Percentiles rank a stretch among this genome's conserved stretches.
These are phyloP conservation scores for Diplodia mutila DNA, from an alignment of 2,329 filamentous ascomycete species.

Conservation along the genomic window DNA sequence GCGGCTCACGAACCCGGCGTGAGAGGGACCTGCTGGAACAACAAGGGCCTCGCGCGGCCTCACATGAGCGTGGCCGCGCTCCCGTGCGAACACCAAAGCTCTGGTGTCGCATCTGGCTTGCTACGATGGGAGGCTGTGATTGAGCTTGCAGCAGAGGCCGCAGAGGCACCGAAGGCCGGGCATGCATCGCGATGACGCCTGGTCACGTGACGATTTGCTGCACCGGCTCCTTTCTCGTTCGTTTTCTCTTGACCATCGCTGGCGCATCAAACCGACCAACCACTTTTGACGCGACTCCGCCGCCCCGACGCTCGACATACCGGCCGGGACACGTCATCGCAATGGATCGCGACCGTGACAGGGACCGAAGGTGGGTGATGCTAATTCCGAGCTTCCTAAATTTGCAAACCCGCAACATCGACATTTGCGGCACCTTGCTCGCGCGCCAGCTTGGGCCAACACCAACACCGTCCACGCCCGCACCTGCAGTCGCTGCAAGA, in stretches of 20 bases:
- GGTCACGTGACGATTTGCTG: slow-evolving; percentile 17
- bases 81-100: neutral
- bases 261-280: slow-evolving; percentile 14
- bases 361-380: slow-evolving; percentile 49
- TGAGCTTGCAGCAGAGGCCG: neutral
- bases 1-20: slow-evolving; percentile 6
- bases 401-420: slow-evolving; percentile 22
- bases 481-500: neutral
- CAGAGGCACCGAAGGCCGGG: neutral
- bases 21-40: slow-evolving; percentile 4
- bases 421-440: slow-evolving; percentile 22
- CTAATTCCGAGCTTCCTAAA: slow-evolving; percentile 22
- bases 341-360: slow-evolving; percentile 40
- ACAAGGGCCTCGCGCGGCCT: slow-evolving; percentile 2
- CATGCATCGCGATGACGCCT: slow-evolving; percentile 23
- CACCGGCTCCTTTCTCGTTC: slow-evolving; percentile 26
- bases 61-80: slow-evolving; percentile 1
- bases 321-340: slow-evolving; percentile 3
- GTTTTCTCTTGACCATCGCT: slow-evolving; percentile 12
- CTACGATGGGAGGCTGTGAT: neutral
- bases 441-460: slow-evolving; percentile 24
- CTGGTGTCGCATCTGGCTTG: neutral
- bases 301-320: slow-evolving; percentile 11
- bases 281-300: slow-evolving; percentile 21
- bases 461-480: slow-evolving; percentile 20